These are phyloP conservation scores for Dipodascus albidus DNA, from an alignment of 805 yeast species.

Conservation along the genomic window DNA sequence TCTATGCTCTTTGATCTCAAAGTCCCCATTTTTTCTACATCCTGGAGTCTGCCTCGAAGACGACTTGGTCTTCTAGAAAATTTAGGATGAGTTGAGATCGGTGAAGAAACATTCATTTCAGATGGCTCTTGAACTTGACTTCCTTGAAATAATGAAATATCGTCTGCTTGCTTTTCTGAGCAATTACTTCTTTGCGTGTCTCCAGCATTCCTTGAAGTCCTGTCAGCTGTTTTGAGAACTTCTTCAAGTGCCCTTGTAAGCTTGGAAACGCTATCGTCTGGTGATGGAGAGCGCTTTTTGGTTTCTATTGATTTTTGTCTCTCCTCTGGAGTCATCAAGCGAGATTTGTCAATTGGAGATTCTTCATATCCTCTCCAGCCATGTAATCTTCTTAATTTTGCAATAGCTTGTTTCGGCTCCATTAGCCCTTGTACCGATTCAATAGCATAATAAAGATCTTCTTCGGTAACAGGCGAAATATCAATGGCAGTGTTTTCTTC, in stretches of 20 bases:
- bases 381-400: conserved; percentile 18
- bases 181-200: not conserved
- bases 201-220: not conserved
- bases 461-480: conserved; percentile 25
- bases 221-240: conserved; percentile 10
- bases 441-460: conserved; percentile 27
- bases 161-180: too few species aligned
- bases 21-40: conserved; percentile 11
- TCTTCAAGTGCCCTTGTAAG: conserved; percentile 24
- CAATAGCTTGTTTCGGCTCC: conserved; percentile 14
- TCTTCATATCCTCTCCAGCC: conserved; percentile 24
- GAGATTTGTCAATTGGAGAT: not conserved
- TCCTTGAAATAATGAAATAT: not conserved
- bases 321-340: too few species aligned
- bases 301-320: not conserved
- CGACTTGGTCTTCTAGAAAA: not conserved
- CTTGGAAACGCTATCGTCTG: conserved; percentile 16
- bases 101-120: too few species aligned
- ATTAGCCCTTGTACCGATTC: conserved; percentile 20
- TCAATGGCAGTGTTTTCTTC: conserved; percentile 26
- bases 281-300: conserved; percentile 3
- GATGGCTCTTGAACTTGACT: not conserved
- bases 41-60: not conserved
- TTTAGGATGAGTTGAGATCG: not conserved
- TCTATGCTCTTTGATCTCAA: conserved; percentile 14